Base-by-base conservation (phyloP, 2,329 filamentous ascomycete species). In the Colletotrichum scovillei region DNA sequence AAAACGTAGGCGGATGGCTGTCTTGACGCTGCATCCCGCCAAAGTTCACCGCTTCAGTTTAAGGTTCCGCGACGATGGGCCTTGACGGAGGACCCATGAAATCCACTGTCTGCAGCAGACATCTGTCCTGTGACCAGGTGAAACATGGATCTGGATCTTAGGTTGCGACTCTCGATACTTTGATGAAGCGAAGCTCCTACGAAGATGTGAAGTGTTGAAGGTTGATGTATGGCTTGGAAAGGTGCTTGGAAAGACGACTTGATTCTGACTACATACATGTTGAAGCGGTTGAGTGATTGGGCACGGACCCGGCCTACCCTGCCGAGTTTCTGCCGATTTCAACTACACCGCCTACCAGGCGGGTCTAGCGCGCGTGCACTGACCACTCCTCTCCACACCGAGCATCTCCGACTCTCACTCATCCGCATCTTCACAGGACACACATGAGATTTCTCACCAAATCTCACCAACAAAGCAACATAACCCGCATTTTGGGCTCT, bases 1-100 rank as follows among this genome's bases (percentile, higher is more conserved):
- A 26, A 24, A 53, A 14, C 6, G 11, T 14, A 9, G 32, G 28
- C 58, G 28, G 38, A 24, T 14, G 35, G 46, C 19, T 35, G 26
- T 63, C 28, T 32, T 11, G 32, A 35, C 32, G 32, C 32, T 35
- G 26, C 49, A 14, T 64, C 28, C 49, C 35, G 49, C 32, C 7
- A 55, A 28, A 28, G n/a, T 52, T 64, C 62, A 64, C 62, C 62
- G 62, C 62, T 24, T 65, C 52, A 5, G 52, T 32, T 65, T 42
- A 56, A 65, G 5, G 63, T 56, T 38, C n/a, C 52, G 4, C n/a
- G 16, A 30, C 38, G 52, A 56, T 22, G n/a, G 22, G 63, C 24
- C 63, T 56, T 24, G 19, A 19, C 55, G 12, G 14, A 30, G n/a
- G 16, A 42, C 49, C 63, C 52, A 63, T 53, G 14, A 5, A 38